A percentile compares a stretch with the other conserved stretches of the same genome.
Conservation (phyloP, 306 rosid genomes). For the Ormosia semicastrata region DNA sequence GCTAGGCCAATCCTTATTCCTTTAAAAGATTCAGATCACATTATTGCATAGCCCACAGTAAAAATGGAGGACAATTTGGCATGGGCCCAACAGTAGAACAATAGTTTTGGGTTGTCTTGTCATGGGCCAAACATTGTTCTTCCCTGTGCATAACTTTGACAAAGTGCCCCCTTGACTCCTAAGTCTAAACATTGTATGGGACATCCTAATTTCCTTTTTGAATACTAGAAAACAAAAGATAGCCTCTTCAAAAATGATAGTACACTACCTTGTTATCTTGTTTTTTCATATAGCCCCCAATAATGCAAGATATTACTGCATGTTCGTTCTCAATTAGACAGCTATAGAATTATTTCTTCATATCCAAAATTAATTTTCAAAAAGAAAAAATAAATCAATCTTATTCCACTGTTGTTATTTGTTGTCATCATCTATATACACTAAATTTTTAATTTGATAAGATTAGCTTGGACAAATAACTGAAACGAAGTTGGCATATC, state of each 20-base stretch:
- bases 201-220: slow-evolving; percentile 11
- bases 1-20: not conserved
- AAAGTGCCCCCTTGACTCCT: slow-evolving; percentile 23
- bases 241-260: not conserved
- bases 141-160: slow-evolving; percentile 13
- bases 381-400: not conserved
- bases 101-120: slow-evolving; percentile 15
- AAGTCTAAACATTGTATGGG: not conserved
- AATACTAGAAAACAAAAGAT: not conserved
- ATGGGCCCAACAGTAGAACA: slow-evolving; percentile 15
- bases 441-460: not conserved
- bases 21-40: not conserved
- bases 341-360: not conserved
- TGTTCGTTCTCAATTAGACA: not conserved
- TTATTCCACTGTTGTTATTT: not conserved
- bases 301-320: slow-evolving; percentile 7
- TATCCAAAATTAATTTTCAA: not conserved
- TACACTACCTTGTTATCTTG: not conserved
- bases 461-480: not conserved
- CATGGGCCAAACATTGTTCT: slow-evolving; percentile 19
- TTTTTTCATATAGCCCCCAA: not conserved
- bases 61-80: not conserved
- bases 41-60: not conserved
- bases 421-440: not conserved
- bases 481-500: not conserved